Evolutionary conservation across 1,284 basidiomycete genomes (phyloP), one percentile per base, ranked within the genome.

Genomic region (Melanopsichium pennsylvanicum): DNA sequence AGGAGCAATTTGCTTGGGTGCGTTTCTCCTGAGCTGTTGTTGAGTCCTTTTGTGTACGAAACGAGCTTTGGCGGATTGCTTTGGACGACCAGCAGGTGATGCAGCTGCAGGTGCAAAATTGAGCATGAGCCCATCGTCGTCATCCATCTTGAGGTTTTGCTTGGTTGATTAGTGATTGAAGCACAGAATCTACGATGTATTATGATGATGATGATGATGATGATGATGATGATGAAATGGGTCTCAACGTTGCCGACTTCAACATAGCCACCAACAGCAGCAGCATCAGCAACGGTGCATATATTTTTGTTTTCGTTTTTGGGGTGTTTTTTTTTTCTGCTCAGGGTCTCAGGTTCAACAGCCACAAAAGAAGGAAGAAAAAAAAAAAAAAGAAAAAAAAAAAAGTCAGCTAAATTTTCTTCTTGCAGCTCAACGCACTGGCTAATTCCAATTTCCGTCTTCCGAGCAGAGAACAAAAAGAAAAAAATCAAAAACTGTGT

Each of bases 51-150:
- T 68, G 16, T 62, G 48, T 21, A 41, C 58, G 25, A 61, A 68
- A 26, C 64, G 52, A 34, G 52, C 52, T 38, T 68, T 68, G 18
- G 64, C 64, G 8, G 58, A 57, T 41, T 61, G 58, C 38, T 63
- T 69, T n/a, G 59, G 55, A 5, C 49, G 44, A 13, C 42, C 50
- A 25, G 47, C 50, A 13, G 54, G 23, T 13, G 46, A 47, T 5
- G 52, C 32, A 13, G 52, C 35, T 12, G 68, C 55, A 11, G 76
- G 54, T 8, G 76, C 78, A 58, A 80, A 75, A 50, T 80, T 79
- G 54, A 80, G 72, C 57, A 80, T 59, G 31, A 80, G 61, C 39
- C 72, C 72, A 61, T 75, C 73, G 45, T 78, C 78, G 49, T 72
- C 70, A 48, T 76, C 74, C 74, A 76, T 75, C 45, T 48, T 70